These are phyloP conservation scores for Lumnitzera littorea DNA, from an alignment of 345 rosid genomes.

Conservation along the genomic window DNA sequence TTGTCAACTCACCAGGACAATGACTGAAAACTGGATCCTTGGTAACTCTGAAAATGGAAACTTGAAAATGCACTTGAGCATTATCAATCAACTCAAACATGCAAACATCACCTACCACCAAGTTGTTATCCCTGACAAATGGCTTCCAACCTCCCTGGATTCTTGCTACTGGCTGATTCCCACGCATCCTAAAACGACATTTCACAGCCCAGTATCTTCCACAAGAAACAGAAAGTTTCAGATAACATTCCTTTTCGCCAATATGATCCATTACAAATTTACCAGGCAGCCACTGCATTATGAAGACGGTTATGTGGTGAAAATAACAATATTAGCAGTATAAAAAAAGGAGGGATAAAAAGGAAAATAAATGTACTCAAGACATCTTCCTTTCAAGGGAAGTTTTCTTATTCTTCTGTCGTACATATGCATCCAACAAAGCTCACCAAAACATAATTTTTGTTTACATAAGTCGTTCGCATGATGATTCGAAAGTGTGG, in stretches of 20 bases:
- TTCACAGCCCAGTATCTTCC: neutral
- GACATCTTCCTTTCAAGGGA: neutral
- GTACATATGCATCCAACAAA: neutral
- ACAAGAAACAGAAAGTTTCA: neutral
- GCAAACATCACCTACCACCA: neutral
- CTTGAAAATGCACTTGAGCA: neutral
- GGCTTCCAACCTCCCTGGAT: neutral
- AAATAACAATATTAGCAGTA: neutral
- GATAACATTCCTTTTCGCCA: neutral
- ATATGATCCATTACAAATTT: neutral
- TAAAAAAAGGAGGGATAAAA: no score
- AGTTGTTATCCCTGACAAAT: neutral
- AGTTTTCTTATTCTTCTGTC: neutral
- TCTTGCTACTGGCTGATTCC: neutral
- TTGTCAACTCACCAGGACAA: no score
- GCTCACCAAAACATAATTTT: neutral
- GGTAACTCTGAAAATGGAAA: neutral
- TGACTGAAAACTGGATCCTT: neutral
- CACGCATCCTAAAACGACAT: neutral
- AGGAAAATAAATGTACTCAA: no score
- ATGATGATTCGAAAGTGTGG: neutral
- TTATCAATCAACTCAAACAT: slow-evolving; percentile 5
- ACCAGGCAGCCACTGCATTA: neutral
- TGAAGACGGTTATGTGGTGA: neutral
- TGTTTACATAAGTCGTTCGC: neutral